These are phyloP conservation scores for Aphanomyces euteiches DNA, from an alignment of 352 stramenopile species.

Conservation along the genomic window DNA sequence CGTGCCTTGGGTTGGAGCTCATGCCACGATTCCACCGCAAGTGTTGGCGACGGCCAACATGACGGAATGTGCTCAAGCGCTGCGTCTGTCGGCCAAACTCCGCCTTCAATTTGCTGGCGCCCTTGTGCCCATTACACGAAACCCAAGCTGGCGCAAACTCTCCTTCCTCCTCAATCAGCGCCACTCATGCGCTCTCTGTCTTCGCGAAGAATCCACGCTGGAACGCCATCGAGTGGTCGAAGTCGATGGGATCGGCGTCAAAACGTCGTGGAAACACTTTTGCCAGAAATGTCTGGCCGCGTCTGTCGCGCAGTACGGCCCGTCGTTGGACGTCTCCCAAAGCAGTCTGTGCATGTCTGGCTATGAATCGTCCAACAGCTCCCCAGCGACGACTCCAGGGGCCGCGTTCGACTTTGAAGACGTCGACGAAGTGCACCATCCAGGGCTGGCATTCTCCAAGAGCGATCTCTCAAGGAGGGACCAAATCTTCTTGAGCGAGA, in stretches of 20 bases:
- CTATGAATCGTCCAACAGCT: slow-evolving; percentile 6
- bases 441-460: too few species aligned
- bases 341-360: neutral
- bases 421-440: neutral
- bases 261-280: slow-evolving; percentile 7
- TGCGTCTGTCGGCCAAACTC: neutral
- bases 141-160: neutral
- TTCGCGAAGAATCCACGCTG: neutral
- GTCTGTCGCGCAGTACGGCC: too few species aligned
- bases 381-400: neutral
- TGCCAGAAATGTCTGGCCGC: slow-evolving; percentile 1
- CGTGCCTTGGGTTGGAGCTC: neutral
- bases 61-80: neutral
- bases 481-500: neutral
- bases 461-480: too few species aligned
- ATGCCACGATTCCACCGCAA: neutral
- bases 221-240: neutral
- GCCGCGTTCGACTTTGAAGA: slow-evolving; percentile 3
- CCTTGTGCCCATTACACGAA: neutral
- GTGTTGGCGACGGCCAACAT: neutral
- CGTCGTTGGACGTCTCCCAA: neutral
- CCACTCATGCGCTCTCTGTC: neutral
- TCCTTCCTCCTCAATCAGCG: slow-evolving; percentile 8
- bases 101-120: neutral
- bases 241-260: slow-evolving; percentile 6